Percentiles rank a stretch among this genome's conserved stretches.
Conservation (phyloP, 352 stramenopile species). For the Phytophthora pluvialis region DNA sequence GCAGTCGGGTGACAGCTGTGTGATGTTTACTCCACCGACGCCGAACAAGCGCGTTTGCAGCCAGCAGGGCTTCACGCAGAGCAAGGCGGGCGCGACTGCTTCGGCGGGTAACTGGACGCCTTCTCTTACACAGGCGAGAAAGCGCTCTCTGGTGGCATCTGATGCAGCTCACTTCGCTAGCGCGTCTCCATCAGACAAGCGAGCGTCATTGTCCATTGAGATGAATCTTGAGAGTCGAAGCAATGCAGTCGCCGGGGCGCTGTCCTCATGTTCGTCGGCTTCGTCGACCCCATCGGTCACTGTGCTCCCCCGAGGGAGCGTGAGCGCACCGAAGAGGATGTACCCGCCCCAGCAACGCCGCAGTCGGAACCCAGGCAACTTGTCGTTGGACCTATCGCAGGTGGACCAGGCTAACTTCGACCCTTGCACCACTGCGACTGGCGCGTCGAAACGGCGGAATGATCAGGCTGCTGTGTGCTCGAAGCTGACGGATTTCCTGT, state of each 20-base stretch:
- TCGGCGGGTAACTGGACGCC: conserved; percentile 27
- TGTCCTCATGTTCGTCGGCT: conserved; percentile 33
- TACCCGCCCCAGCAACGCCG: conserved; percentile 59
- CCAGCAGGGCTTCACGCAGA: conserved; percentile 39
- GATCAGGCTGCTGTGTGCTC: conserved; percentile 81
- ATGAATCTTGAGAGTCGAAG: conserved; percentile 39
- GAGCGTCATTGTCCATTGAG: conserved; percentile 35
- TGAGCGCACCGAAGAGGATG: conserved; percentile 43
- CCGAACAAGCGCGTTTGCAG: conserved; percentile 50
- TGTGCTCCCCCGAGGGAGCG: conserved; percentile 22
- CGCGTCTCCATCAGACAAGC: conserved; percentile 35
- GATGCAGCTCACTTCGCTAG: conserved; percentile 34
- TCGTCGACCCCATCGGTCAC: conserved; percentile 22
- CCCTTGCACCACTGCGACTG: conserved; percentile 20
- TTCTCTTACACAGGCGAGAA: conserved; percentile 36
- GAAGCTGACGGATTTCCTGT: conserved; percentile 88
- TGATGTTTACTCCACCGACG: conserved; percentile 43
- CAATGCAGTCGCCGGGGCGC: conserved; percentile 12
- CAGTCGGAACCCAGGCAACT: conserved; percentile 80
- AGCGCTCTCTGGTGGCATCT: conserved; percentile 34
- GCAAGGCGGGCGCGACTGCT: conserved; percentile 30
- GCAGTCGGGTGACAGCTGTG: conserved; percentile 18
- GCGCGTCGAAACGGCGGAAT: conserved; percentile 40
- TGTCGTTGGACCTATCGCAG: conserved; percentile 83
- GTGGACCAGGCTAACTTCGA: conserved; percentile 59